Conservation (phyloP, 768 basidiomycete species). For the Lactarius deliciosus region DNA sequence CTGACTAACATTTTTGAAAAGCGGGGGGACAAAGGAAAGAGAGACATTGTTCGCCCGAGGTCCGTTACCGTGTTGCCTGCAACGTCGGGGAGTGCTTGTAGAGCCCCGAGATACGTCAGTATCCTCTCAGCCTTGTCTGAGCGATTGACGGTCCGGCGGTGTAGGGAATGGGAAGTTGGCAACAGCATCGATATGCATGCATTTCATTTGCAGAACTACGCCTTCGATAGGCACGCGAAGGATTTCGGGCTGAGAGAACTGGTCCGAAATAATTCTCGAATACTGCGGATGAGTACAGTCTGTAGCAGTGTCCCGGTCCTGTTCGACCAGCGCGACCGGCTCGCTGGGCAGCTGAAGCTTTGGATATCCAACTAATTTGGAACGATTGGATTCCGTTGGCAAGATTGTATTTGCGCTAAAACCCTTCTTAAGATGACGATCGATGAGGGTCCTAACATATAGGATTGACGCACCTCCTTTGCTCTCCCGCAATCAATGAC, state of each 20-base stretch:
- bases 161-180: slow-evolving; percentile 99
- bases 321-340: slow-evolving; percentile 97
- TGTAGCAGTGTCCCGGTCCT: slow-evolving; percentile 97
- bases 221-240: slow-evolving; percentile 95
- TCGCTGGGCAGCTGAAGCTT: slow-evolving; percentile 53
- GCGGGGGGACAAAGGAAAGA: slow-evolving; percentile 91
- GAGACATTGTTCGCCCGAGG: slow-evolving; percentile 87
- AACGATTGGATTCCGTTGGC: slow-evolving; percentile 86
- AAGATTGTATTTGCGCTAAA: slow-evolving; percentile 79
- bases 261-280: slow-evolving; percentile 90
- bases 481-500: slow-evolving; percentile 96
- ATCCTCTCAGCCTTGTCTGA: slow-evolving; percentile 82
- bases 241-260: slow-evolving; percentile 89
- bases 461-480: slow-evolving; percentile 65
- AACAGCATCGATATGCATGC: slow-evolving; percentile 96
- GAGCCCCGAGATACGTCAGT: slow-evolving; percentile 79
- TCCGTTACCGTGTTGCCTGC: slow-evolving; percentile 74
- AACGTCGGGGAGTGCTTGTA: slow-evolving; percentile 42
- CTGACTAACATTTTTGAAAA: slow-evolving; percentile 96
- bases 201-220: slow-evolving; percentile 97
- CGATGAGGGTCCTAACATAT: neutral
- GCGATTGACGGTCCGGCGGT: slow-evolving; percentile 74
- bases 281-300: slow-evolving; percentile 92
- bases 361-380: slow-evolving; percentile 74
- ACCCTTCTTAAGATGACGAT: slow-evolving; percentile 10